phyloP scores from a whole-genome alignment of 164 flowering plant species.

The Amborella trichopoda region DNA sequence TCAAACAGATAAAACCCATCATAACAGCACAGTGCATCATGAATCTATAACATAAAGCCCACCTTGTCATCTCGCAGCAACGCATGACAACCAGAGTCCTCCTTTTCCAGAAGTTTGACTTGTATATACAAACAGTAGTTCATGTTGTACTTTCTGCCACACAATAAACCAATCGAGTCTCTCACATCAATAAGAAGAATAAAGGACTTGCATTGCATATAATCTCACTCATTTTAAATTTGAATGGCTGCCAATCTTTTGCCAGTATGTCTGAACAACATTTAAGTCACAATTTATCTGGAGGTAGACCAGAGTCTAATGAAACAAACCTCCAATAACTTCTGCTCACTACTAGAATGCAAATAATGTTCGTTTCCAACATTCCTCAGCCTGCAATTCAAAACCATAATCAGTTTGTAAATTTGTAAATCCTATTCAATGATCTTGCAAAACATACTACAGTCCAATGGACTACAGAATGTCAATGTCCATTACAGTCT shows the following conservation, averaged over 20 bases:
- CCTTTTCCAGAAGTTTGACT: constrained; percentile 38
- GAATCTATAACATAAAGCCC: neutral
- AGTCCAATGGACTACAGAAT: too few relatives aligned
- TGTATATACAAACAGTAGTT: constrained; percentile 17
- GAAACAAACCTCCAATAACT: constrained; percentile 54
- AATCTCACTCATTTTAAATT: too few relatives aligned
- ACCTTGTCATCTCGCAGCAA: constrained; percentile 48
- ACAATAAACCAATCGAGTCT: too few relatives aligned
- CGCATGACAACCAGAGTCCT: constrained; percentile 39
- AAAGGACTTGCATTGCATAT: too few relatives aligned
- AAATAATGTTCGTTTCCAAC: constrained; percentile 66
- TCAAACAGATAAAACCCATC: neutral
- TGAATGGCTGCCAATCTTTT: too few relatives aligned
- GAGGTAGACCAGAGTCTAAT: neutral
- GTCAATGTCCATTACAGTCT: too few relatives aligned
- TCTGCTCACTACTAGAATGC: constrained; percentile 72
- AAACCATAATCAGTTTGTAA: constrained; percentile 3
- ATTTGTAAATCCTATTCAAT: neutral
- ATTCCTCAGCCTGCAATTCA: constrained; percentile 62
- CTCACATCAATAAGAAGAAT: too few relatives aligned
- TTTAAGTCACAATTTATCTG: too few relatives aligned
- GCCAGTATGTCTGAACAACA: too few relatives aligned
- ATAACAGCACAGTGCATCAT: too few relatives aligned
- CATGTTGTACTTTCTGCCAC: constrained; percentile 29
- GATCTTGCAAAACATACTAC: neutral